Evolutionary conservation across 2,329 filamentous ascomycete species (phyloP).

Genomic region (Aspergillus sp.): DNA sequence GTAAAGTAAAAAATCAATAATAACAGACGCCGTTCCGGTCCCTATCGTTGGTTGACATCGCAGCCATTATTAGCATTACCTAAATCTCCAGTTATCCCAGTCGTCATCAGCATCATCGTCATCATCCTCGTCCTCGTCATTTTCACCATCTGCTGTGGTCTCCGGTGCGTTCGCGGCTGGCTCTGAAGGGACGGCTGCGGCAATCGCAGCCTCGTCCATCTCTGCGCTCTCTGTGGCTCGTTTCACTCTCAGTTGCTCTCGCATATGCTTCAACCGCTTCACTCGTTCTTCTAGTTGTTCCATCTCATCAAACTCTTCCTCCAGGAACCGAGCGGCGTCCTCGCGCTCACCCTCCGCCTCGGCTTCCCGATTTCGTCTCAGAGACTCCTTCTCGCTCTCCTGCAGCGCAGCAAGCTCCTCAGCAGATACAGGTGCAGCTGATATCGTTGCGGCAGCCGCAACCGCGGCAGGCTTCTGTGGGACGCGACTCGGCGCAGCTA

Average conservation of each 20-base stretch:
- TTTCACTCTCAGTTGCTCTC: conserved; percentile 63
- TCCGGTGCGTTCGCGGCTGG: conserved; percentile 35
- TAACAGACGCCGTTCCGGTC: conserved; percentile 21
- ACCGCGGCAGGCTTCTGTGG: conserved; percentile 32
- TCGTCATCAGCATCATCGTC: conserved; percentile 54
- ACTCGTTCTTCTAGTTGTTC: conserved; percentile 73
- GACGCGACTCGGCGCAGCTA: conserved; percentile 53
- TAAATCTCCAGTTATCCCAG: conserved; percentile 48
- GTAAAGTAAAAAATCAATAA: conserved; percentile 11
- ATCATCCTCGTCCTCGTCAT: conserved; percentile 26
- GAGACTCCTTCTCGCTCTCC: conserved; percentile 47
- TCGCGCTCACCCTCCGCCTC: conserved; percentile 69
- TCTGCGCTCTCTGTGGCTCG: conserved; percentile 27
- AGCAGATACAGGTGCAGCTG: conserved; percentile 65
- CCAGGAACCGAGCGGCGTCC: conserved; percentile 70
- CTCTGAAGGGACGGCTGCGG: conserved; percentile 20
- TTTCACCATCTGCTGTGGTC: conserved; percentile 47
- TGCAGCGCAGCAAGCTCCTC: conserved; percentile 61
- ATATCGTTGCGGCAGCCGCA: conserved; percentile 59
- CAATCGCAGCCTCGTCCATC: conserved; percentile 27
- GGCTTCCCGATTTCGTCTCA: conserved; percentile 47
- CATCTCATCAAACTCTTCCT: conserved; percentile 82
- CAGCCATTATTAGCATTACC: conserved; percentile 19
- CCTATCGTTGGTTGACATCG: conserved; percentile 18
- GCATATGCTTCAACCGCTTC: conserved; percentile 65